A percentile compares a stretch with the other conserved stretches of the same genome.
These are phyloP conservation scores for Dryas integrifolia DNA, from an alignment of 331 rosid genomes.

Conservation along the genomic window DNA sequence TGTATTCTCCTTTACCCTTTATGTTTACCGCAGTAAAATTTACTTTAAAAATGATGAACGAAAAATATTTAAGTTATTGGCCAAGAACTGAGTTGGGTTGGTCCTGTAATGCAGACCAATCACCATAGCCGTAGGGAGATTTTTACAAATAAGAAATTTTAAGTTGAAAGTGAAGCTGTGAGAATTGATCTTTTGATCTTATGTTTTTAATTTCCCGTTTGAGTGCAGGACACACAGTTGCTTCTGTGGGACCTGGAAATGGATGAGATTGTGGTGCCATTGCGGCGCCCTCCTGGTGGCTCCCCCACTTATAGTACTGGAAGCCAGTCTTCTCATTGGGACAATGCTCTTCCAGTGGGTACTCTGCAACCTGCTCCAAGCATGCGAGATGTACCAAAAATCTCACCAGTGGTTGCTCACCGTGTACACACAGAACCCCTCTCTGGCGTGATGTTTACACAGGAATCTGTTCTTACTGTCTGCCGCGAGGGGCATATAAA, in stretches of 20 bases:
- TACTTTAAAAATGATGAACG: neutral
- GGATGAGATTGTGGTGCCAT: constrained; percentile 95
- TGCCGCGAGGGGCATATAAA: constrained; percentile 95
- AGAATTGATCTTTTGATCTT: neutral
- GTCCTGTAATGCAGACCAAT: neutral
- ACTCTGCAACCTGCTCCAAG: constrained; percentile 92
- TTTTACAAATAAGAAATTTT: neutral
- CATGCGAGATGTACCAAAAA: constrained; percentile 83
- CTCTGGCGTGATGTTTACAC: constrained; percentile 78
- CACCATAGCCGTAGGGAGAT: neutral
- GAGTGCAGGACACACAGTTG: constrained; percentile 82
- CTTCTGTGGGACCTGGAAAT: constrained; percentile 95
- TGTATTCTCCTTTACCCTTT: neutral
- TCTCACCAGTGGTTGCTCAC: constrained; percentile 83
- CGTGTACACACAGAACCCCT: constrained; percentile 92
- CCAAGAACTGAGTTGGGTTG: neutral
- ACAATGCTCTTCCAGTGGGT: constrained; percentile 64
- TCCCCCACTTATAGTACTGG: constrained; percentile 91
- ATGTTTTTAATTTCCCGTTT: constrained; percentile 3
- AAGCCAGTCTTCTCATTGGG: constrained; percentile 97
- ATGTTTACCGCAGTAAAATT: neutral
- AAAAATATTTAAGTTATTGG: neutral
- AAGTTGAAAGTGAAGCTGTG: neutral
- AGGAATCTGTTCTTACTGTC: constrained; percentile 80
- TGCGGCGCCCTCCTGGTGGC: constrained; percentile 86